Evolutionary conservation across 2,329 filamentous ascomycete genomes (phyloP), one percentile per base, ranked within the genome.

Genomic region (Penicillium sp.): DNA sequence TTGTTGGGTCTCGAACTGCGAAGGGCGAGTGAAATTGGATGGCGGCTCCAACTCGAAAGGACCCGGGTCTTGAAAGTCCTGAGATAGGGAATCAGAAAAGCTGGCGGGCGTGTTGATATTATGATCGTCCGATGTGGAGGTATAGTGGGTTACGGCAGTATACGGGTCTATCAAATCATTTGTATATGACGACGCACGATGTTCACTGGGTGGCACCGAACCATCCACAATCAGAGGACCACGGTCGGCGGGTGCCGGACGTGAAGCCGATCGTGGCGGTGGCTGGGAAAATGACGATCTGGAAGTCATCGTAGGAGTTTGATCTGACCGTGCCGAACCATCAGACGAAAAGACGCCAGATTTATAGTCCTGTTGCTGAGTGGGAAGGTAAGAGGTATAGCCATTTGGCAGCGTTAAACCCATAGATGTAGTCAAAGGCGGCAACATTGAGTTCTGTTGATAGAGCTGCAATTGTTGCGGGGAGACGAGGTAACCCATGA

Each of bases 201-300:
- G 66, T 47, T 78, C 76, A 60, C 69, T 74, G 3, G 65, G 70
- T 31, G 74, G 73, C 29, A 78, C 72, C 14, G 78, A 79, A 7
- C 79, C 79, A 66, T 81, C 78, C 6, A 80, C 74, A 37, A 81
- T 79, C 55, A 80, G 61, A 27, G 78, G 78, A 9, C 77, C 78
- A 35, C 73, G 69, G 55, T 71, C 68, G 44, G 65, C 65, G 4
- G 68, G 55, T 33, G 65, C 63, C n/a, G 60, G 63, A 37, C 71
- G 71, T n/a, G 70, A 59, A 22, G 65, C 53, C 13, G 65, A 56
- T 31, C 68, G 63, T 43, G 60, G 66, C 45, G 42, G 49, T 11
- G 47, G 58, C 26, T 68, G 65, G 10, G 63, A 58, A 8, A 59
- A 58, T 19, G 62, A 58, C 11, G 59, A 37, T 26, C 68, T 68